Base-by-base conservation (phyloP, 148 eudicot genomes). In the Mesembryanthemum crystallinum region DNA sequence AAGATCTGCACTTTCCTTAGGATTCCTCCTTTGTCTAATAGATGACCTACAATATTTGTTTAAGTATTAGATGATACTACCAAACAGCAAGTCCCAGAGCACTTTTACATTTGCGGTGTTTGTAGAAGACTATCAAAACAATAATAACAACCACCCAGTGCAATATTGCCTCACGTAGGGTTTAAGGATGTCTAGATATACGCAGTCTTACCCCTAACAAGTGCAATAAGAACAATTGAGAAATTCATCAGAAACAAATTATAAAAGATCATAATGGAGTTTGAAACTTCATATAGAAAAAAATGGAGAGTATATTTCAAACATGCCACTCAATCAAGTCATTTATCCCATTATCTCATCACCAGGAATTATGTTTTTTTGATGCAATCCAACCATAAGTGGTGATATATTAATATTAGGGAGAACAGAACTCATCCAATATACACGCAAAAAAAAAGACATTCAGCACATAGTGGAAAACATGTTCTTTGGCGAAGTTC, bases 1-100 rank as follows among this genome's bases (percentile, higher is more conserved):
- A 79, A 94, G 92, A 82, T 94, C 97, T 28, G 97, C 96, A 79
- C 90, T 88, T 81, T 92, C 97, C 86, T 83, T 94, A 7, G 96
- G 96, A 69, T 94, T 94, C 76, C 97, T 88, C 82, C 97, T 88
- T 77, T 89, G 94, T 83, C 91, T 89, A 82, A 90, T 80, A 77
- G 87, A 86, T 84, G 98, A 90, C 86, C 98, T 94, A 78, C 76
- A 85, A 61, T 30, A 68, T 33, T 43, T 73, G 71, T 73, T n/a
- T 64, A 45, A 51, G 57, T 49, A 63, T 57, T 65, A 58, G 17
- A 65, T 64, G 71, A 58, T 21, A 63, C 20, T 54, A 9, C 30
- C 57, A 61, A 57, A 42, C 28, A 43, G 13, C 25, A 70, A 49
- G 18, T 21, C 28, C 13, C 18, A 47, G 35, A 74, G 70, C 29